These are phyloP conservation scores for Canna indica DNA, from an alignment of 176 grass and related monocot genomes.

Conservation along the genomic window DNA sequence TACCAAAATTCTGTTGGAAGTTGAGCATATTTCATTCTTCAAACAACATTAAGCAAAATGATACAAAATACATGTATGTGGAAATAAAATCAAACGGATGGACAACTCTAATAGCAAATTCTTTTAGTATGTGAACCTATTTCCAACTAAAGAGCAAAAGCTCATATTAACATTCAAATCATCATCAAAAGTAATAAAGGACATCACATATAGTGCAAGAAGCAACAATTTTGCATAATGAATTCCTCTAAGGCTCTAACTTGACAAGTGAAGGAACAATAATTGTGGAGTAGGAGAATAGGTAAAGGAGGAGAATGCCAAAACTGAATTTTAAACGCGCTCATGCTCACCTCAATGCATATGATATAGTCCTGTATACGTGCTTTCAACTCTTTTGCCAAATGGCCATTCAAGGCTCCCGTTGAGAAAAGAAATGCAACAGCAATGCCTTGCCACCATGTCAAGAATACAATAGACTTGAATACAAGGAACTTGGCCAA, in stretches of 20 bases:
- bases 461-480: conserved; percentile 99
- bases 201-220: not conserved
- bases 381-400: conserved; percentile 79
- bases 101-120: too few species aligned
- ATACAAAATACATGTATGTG: too few species aligned
- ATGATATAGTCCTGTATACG: conserved; percentile 96
- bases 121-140: too few species aligned
- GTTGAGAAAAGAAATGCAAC: conserved; percentile 95
- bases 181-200: too few species aligned
- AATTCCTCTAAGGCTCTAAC: not conserved
- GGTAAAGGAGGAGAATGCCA: not conserved
- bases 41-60: too few species aligned
- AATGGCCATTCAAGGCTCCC: conserved; percentile 80
- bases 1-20: too few species aligned
- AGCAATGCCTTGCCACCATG: conserved; percentile 98
- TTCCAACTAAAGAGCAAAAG: too few species aligned
- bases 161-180: too few species aligned
- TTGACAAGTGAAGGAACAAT: not conserved
- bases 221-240: not conserved
- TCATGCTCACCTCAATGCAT: conserved; percentile 75
- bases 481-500: conserved; percentile 94
- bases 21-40: too few species aligned
- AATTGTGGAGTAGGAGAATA: too few species aligned
- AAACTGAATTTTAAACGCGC: conserved; percentile 18
- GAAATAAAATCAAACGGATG: too few species aligned